A percentile compares a stretch with the other conserved stretches of the same genome.
Evolutionary conservation across 176 grass and related monocot species (phyloP).

Genomic region (Zoysia japonica): DNA sequence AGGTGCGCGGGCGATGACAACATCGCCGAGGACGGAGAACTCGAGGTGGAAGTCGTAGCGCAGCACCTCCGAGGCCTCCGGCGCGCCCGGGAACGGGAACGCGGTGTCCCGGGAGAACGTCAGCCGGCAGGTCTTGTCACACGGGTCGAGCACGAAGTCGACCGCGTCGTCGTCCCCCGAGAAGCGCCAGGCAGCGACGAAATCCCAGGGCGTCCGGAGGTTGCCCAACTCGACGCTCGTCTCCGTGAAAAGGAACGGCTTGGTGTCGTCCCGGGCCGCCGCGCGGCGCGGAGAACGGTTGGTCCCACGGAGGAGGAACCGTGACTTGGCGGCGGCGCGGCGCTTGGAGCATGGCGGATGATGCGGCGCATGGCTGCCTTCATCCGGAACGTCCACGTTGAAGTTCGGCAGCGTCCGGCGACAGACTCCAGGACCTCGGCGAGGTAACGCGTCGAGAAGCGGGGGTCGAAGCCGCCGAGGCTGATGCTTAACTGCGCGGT

Average conservation of each 20-base stretch:
- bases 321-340: slow-evolving; percentile 18
- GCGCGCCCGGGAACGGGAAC: slow-evolving; percentile 48
- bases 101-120: slow-evolving; percentile 57
- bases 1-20: too few relatives aligned
- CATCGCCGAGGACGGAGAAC: slow-evolving; percentile 49
- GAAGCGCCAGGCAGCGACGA: slow-evolving; percentile 64
- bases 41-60: slow-evolving; percentile 73
- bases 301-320: slow-evolving; percentile 43
- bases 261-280: slow-evolving; percentile 24
- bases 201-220: slow-evolving; percentile 27
- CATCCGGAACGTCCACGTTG: neutral
- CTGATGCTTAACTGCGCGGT: slow-evolving; percentile 61
- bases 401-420: slow-evolving; percentile 62
- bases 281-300: slow-evolving; percentile 45
- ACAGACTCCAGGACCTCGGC: slow-evolving; percentile 57
- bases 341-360: too few relatives aligned
- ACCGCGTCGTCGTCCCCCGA: neutral
- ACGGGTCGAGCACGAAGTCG: slow-evolving; percentile 74
- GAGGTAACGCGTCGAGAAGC: slow-evolving; percentile 47
- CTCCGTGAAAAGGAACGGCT: slow-evolving; percentile 60
- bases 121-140: slow-evolving; percentile 55
- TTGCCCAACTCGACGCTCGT: slow-evolving; percentile 60
- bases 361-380: too few relatives aligned
- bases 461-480: slow-evolving; percentile 46
- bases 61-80: slow-evolving; percentile 28